Conservation (phyloP, 768 basidiomycete species). For the Rhodotorula sphaerocarpa region DNA sequence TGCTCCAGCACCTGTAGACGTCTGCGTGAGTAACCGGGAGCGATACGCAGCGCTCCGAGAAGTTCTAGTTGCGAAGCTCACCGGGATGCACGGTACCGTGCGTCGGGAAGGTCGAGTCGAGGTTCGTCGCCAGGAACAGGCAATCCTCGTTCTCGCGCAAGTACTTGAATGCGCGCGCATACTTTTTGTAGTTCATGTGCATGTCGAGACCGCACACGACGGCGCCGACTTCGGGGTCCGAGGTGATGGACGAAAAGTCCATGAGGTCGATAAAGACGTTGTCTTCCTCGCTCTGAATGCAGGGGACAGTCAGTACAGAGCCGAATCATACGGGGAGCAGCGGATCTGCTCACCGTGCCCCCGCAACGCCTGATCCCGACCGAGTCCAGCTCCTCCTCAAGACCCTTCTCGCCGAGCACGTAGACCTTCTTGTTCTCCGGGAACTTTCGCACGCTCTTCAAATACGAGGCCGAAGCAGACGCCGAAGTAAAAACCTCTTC, state of each 20-base stretch:
- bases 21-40: too few species aligned
- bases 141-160: constrained; percentile 57
- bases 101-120: constrained; percentile 72
- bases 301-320: neutral
- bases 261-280: constrained; percentile 66
- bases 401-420: constrained; percentile 81
- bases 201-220: constrained; percentile 90
- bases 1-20: constrained; percentile 53
- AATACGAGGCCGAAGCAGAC: constrained; percentile 71
- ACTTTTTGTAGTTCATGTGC: constrained; percentile 83
- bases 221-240: constrained; percentile 72
- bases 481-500: constrained; percentile 96
- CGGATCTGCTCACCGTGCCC: constrained; percentile 60
- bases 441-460: constrained; percentile 79
- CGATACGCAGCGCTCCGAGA: fast-evolving
- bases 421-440: constrained; percentile 89
- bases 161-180: constrained; percentile 85
- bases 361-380: constrained; percentile 75
- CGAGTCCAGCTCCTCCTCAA: constrained; percentile 85
- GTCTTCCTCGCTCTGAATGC: constrained; percentile 70
- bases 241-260: constrained; percentile 51
- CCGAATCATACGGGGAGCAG: constrained; percentile 8
- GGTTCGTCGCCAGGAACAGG: constrained; percentile 67
- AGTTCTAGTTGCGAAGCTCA: too few species aligned
- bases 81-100: constrained; percentile 69